Conservation (phyloP, 2,329 filamentous ascomycete species). For the Talaromyces albobiverticillius region DNA sequence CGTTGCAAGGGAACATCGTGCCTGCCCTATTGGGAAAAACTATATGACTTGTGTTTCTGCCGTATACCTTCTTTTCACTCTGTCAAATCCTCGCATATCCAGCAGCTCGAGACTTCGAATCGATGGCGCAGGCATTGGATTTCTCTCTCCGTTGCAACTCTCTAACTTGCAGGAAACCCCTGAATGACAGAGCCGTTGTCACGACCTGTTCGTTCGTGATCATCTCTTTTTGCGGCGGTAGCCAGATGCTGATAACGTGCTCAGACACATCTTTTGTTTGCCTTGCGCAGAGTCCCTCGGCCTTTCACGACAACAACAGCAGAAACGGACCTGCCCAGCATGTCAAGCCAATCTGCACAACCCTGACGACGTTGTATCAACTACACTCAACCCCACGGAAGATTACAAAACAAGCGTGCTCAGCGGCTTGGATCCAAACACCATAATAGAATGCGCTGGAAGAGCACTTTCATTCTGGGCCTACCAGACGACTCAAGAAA, state of each 20-base stretch:
- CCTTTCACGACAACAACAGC: constrained; percentile 55
- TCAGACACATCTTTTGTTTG: constrained; percentile 80
- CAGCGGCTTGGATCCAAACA: constrained; percentile 74
- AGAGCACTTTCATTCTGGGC: constrained; percentile 35
- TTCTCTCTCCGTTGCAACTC: constrained; percentile 74
- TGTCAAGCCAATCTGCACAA: constrained; percentile 67
- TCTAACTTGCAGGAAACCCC: constrained; percentile 68
- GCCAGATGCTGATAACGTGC: constrained; percentile 3
- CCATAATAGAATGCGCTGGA: constrained; percentile 66
- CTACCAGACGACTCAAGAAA: constrained; percentile 71
- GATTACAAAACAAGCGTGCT: constrained; percentile 87
- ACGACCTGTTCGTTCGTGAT: constrained; percentile 76
- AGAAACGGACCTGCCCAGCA: constrained; percentile 66
- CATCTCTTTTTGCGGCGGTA: constrained; percentile 4
- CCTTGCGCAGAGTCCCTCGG: constrained; percentile 66
- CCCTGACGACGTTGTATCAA: constrained; percentile 70
- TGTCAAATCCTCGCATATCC: no score
- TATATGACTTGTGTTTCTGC: no score
- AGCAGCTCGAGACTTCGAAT: not conserved
- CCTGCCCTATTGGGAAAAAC: not conserved
- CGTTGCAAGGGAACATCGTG: not conserved
- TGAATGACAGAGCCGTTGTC: constrained; percentile 72
- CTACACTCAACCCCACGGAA: constrained; percentile 73
- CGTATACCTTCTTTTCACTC: no score
- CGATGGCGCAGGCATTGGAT: constrained; percentile 59